Base-by-base conservation (phyloP, 345 rosid species). In the Passiflora organensis region DNA sequence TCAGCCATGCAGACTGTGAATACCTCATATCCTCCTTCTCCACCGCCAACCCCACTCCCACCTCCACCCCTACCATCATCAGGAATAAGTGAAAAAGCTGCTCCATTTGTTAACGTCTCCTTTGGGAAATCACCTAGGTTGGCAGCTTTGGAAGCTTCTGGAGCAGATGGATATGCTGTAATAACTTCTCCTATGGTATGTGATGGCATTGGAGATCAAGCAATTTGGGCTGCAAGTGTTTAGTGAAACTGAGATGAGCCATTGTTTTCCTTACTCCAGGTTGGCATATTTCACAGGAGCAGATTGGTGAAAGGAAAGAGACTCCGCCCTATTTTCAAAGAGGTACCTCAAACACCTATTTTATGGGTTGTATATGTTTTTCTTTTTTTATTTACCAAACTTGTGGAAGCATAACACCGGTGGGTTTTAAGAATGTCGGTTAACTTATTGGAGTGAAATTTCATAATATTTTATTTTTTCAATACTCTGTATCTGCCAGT, bases 1-100 rank as follows among this genome's bases (percentile, higher is more conserved):
- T 95, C 95, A n/a, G 91, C 94, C 2, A 79, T 84, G 62, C 56
- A 82, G 48, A 93, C 99, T 20, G 81, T 86, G 95, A 81, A 72
- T 20, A 60, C 67, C 52, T 74, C 87, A 46, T 75, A 53, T 65
- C 62, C 91, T 63, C 66, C 62, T 56, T 38, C 72, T 25, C 61
- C 74, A 44, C 56, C 70, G 53, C 75, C 80, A n/a, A 60, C 67
- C 52, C 72, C 87, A 46, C 74, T 54, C 63, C 62, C 91, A 61
- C 66, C 62, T 56, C 41, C 72, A 22, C 61, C 74, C 41, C 56
- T 69, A 55, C 75, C 80, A 22, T 47, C 89, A 55, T 63, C 78
- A 45, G 72, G 78, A 25, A 80, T 82, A 54, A 60, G 80, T 21
- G 86, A 79, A 21, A 83, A 81, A 65, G 52, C 61, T 17, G 67